Base-by-base conservation (phyloP, 371 early-diverging fungal genomes). In the Mucor piriformis region DNA sequence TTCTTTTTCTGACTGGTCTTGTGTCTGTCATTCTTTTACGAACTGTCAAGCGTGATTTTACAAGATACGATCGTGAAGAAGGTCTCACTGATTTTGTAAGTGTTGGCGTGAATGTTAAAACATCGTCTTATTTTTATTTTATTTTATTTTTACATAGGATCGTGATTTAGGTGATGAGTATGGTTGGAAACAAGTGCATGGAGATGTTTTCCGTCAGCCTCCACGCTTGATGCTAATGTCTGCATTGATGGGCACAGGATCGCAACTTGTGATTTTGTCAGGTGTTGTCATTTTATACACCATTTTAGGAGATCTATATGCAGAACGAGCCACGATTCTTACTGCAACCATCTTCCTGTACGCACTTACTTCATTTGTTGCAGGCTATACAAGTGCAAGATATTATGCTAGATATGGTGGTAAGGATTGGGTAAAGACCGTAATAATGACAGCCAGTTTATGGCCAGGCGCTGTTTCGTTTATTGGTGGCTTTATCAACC, bases 121-220 rank as follows among this genome's bases (percentile, higher is more conserved):
- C 49, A 15, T 34, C 0, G 3, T 29, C 40, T 51, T 23, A 16
- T 3, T 58, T 12, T 55, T n/a, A n/a, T n/a, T n/a, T n/a, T n/a
- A n/a, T n/a, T 20, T 11, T 24, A n/a, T 13, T 32, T 37, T 1
- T 11, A 52, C n/a, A 13, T 71, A 88, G 88, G 93, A 92, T 59
- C 82, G 87, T 18, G 92, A 93, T 66, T 72, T 92, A 16, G 91
- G 89, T 5, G 93, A 92, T 57, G 94, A 94, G 48, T 92, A 88
- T 76, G 95, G 95, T 3, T 94, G 95, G 95, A 93, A 92, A 66
- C 91, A 89, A 62, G 86, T 94, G 1, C 93, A 94, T 52, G 92
- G 91, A 6, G 95, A 94, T 69, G 92, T 93, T 0, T 93, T 94
- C 72, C 82, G 95, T 33, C 80, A 91, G 13, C 92, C 95, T 24